Base-by-base conservation (phyloP, 352 stramenopile genomes). In the Phytophthora sp. region DNA sequence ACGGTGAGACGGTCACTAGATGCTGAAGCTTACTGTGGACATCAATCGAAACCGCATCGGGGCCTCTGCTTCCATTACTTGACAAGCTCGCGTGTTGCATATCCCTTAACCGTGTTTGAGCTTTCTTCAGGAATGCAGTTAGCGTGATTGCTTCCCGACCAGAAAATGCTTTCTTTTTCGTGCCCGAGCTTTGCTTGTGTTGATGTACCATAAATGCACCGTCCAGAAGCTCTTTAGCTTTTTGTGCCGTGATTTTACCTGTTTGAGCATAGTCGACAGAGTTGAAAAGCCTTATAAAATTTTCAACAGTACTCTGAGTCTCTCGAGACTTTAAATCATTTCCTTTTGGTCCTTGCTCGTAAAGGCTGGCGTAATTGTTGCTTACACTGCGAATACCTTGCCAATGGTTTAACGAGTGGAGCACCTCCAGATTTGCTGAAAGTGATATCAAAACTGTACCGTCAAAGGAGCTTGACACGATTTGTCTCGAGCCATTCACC, bases 381-480 rank as follows among this genome's bases (percentile, higher is more conserved):
- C 26, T 27, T 20, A 67, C 32, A 42, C 56, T 67, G 32, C 70
- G 72, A 13, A 78, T 57, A 0, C 64, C 67, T 26, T 75, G 62
- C 77, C 72, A 84, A 42, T 85, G 77, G 21, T 82, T 77, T 1
- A 87, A 27, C 13, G 55, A 64, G 23, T 77, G 59, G 9, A 79
- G 15, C 2, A 66, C 43, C 18, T 83, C 57, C 0, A 87, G 45
- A 9, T 69, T 74, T 35, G 79, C 66, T 28, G 55, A 76, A 7
- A 60, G 23, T 11, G 57, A 56, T 6, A 87, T 55, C 24, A 83
- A 28, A 12, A 82, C 66, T 30, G 59, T 78, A 0, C 77, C 75
- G 15, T 79, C 65, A 12, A 58, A 55, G 3, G 53, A 62, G 15
- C 69, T 74, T 1, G 66, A 76, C 2, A 77, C 53, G 7, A 87